Conservation (phyloP, 148 eudicot genomes). For the Chenopodium suecicum region DNA sequence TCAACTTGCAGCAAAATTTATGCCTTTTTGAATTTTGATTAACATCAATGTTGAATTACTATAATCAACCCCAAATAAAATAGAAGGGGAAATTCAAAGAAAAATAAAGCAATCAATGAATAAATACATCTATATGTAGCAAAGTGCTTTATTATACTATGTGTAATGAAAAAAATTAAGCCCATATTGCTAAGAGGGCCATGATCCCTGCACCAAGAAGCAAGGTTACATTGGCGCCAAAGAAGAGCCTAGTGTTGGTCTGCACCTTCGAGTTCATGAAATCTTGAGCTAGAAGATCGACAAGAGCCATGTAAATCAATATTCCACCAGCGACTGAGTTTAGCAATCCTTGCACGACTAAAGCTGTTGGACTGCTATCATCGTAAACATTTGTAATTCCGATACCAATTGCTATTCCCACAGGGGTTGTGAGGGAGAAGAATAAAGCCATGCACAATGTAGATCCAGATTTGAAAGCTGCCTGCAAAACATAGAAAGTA, state of each 20-base stretch:
- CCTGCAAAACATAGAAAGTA: constrained; percentile 24
- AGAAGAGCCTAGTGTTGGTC: constrained; percentile 31
- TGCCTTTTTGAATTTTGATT: neutral
- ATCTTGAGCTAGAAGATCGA: constrained; percentile 48
- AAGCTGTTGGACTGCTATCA: constrained; percentile 37
- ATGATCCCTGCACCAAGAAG: constrained; percentile 42
- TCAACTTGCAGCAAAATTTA: neutral
- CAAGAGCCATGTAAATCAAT: constrained; percentile 49
- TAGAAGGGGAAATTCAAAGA: neutral
- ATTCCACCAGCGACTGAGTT: constrained; percentile 42
- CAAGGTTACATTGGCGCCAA: constrained; percentile 25
- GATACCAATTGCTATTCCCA: constrained; percentile 40
- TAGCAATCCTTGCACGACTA: constrained; percentile 43
- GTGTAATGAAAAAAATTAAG: constrained; percentile 10
- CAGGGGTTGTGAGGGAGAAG: constrained; percentile 45
- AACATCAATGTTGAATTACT: neutral
- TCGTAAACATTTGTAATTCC: constrained; percentile 40
- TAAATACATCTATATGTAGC: neutral
- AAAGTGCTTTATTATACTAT: neutral
- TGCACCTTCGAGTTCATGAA: constrained; percentile 44
- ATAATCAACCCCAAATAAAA: neutral
- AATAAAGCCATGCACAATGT: constrained; percentile 38
- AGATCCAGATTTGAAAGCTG: constrained; percentile 32
- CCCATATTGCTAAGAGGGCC: constrained; percentile 52
- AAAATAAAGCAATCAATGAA: neutral